Evolutionary conservation across 2,329 filamentous ascomycete species (phyloP).

Genomic region (Calonectria crousiana): DNA sequence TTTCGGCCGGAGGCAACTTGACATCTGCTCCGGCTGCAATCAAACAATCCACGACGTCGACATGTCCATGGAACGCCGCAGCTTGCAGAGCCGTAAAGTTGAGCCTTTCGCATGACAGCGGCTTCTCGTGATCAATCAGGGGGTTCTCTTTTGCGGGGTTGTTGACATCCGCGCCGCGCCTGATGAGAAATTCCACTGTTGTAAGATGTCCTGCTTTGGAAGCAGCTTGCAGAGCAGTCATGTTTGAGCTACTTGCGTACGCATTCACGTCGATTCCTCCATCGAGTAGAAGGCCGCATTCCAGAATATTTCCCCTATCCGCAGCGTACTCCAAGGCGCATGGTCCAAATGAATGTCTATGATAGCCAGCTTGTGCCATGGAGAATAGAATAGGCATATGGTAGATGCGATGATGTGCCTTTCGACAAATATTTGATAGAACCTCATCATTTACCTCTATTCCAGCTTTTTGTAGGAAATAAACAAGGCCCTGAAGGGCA

Average conservation of each 20-base stretch:
- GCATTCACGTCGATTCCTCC: background rate
- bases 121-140: background rate
- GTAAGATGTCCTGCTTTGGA: background rate
- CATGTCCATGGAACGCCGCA: background rate
- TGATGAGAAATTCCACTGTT: background rate
- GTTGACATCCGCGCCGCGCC: conserved; percentile 4
- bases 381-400: background rate
- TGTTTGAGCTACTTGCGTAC: background rate
- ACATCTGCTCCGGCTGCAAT: conserved; percentile 10
- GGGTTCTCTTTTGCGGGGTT: background rate
- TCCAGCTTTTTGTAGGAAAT: background rate
- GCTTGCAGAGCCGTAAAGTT: conserved; percentile 3
- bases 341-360: background rate
- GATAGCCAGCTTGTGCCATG: background rate
- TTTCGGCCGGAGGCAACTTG: background rate
- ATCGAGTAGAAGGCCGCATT: background rate
- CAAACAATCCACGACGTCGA: background rate
- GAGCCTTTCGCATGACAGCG: background rate
- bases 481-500: background rate
- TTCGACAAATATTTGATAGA: background rate
- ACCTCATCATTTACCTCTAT: background rate
- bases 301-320: background rate
- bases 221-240: conserved; percentile 1
- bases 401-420: background rate
- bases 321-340: background rate